These are phyloP conservation scores for Herpetomonas samuelpessoai DNA, from an alignment of 208 protist species.

Conservation along the genomic window DNA sequence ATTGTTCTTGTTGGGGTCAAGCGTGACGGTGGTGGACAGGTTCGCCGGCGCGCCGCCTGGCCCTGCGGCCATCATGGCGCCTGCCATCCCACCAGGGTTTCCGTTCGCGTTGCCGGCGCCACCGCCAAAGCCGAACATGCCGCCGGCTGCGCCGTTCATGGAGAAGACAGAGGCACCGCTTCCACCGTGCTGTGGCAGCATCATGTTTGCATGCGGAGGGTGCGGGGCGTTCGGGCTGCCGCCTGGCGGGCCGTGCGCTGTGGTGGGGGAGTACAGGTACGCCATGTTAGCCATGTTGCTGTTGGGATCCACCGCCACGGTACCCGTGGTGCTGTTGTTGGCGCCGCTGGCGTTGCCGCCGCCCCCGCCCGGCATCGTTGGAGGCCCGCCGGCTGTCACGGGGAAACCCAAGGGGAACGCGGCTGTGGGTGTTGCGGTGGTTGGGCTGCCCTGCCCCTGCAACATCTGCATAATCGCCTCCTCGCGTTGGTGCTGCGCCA, in stretches of 20 bases:
- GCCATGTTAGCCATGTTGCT: not conserved
- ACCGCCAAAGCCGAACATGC: not conserved
- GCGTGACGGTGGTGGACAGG: slow-evolving; percentile 32
- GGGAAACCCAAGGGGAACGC: not conserved
- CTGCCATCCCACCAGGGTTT: not conserved
- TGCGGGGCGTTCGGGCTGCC: not conserved
- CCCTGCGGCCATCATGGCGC: not conserved
- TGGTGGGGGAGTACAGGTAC: not conserved
- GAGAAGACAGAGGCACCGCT: not conserved
- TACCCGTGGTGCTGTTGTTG: slow-evolving; percentile 33
- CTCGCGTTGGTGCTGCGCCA: slow-evolving; percentile 14
- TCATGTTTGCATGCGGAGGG: not conserved
- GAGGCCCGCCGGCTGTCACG: not conserved
- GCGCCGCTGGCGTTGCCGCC: slow-evolving; percentile 15
- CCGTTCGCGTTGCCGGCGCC: not conserved
- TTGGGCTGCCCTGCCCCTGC: slow-evolving; percentile 11
- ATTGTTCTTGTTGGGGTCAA: slow-evolving; percentile 34
- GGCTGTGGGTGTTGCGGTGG: slow-evolving; percentile 4
- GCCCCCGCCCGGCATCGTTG: slow-evolving; percentile 14
- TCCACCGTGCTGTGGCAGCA: not conserved
- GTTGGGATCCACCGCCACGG: not conserved
- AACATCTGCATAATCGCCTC: slow-evolving; percentile 7
- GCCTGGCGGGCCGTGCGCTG: too few relatives aligned
- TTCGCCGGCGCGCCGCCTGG: slow-evolving; percentile 4
- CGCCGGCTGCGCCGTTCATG: not conserved